Evolutionary conservation across 805 yeast species (phyloP).

Genomic region (Candida cerambycidarum): DNA sequence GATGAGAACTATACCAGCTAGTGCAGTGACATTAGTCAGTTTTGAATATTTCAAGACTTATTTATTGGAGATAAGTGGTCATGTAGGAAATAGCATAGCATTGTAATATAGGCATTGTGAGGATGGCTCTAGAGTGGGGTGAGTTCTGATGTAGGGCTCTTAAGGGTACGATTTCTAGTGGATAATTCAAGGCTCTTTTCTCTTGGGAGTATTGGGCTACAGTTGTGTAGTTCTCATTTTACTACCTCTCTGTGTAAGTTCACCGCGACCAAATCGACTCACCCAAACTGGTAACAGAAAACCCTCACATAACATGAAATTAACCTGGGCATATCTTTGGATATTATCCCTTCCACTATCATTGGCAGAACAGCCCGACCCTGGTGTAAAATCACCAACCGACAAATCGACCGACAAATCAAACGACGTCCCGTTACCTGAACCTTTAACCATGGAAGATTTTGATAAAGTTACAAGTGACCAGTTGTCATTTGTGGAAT

Average conservation of each 20-base stretch:
- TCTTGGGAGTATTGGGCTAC: too few species aligned
- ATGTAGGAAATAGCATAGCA: not conserved
- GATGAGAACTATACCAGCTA: slow-evolving; percentile 89
- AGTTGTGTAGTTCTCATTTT: too few species aligned
- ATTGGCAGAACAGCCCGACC: not conserved
- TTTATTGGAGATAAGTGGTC: slow-evolving; percentile 32
- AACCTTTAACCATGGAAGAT: slow-evolving; percentile 45
- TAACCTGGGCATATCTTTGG: slow-evolving; percentile 1
- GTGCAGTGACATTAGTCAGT: slow-evolving; percentile 92
- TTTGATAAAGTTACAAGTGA: slow-evolving; percentile 51
- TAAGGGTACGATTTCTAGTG: too few species aligned
- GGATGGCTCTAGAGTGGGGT: too few species aligned
- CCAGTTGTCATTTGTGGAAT: slow-evolving; percentile 77
- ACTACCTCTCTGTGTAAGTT: too few species aligned
- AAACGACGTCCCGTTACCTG: slow-evolving; percentile 41
- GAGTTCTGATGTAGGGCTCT: too few species aligned
- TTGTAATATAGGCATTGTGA: not conserved
- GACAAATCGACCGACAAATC: not conserved
- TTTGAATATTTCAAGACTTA: slow-evolving; percentile 76
- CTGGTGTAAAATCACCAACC: not conserved
- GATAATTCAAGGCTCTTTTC: too few species aligned
- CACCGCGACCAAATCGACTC: too few species aligned
- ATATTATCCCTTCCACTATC: not conserved
- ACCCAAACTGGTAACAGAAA: too few species aligned
- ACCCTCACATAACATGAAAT: not conserved